These are phyloP conservation scores for Corniculantispora saksenae DNA, from an alignment of 2,329 filamentous ascomycete genomes.

Conservation along the genomic window DNA sequence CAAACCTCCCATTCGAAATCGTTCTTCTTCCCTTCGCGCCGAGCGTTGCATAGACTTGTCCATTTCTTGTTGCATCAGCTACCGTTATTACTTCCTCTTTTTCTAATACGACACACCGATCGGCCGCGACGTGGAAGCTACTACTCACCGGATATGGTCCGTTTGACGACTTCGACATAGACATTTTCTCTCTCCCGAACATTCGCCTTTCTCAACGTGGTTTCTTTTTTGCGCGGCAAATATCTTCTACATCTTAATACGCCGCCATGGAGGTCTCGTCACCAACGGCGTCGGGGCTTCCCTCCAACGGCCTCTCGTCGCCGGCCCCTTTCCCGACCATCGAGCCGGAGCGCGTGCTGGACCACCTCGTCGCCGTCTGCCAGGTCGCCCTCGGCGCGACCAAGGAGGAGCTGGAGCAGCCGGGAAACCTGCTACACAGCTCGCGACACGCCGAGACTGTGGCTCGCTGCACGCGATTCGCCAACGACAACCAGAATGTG, in stretches of 20 bases:
- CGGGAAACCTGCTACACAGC: conserved; percentile 80
- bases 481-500: conserved; percentile 80
- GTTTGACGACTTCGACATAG: conserved; percentile 12
- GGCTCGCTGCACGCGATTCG: conserved; percentile 85
- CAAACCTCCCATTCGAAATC: background rate
- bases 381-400: conserved; percentile 74
- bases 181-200: background rate
- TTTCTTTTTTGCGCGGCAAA: conserved; percentile 10
- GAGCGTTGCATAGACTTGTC: background rate
- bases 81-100: background rate
- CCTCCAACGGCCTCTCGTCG: conserved; percentile 48
- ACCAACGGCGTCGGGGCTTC: conserved; percentile 43
- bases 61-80: background rate
- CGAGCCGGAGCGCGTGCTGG: conserved; percentile 69
- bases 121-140: background rate
- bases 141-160: conserved; percentile 15
- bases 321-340: conserved; percentile 54
- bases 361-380: conserved; percentile 71
- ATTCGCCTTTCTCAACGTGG: too few relatives aligned
- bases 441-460: conserved; percentile 75
- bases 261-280: conserved; percentile 56
- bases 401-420: conserved; percentile 74
- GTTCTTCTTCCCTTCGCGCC: background rate
- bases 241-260: background rate
- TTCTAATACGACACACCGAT: background rate